Percentiles rank a stretch among this genome's conserved stretches.
Evolutionary conservation across 306 rosid genomes (phyloP).

Genomic region (Medicago lupulina): DNA sequence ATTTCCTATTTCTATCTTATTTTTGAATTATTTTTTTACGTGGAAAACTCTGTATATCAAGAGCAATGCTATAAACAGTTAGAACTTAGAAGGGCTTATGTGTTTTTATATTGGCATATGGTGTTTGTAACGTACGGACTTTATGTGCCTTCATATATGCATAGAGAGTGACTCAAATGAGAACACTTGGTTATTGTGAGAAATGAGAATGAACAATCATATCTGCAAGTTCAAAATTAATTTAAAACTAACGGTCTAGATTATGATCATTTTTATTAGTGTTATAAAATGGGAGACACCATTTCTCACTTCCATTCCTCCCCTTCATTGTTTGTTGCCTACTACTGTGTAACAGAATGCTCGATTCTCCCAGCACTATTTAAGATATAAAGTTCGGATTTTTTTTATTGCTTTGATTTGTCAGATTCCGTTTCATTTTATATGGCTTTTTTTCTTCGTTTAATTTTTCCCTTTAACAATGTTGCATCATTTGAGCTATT

Average conservation of each 20-base stretch:
- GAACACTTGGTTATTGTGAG: neutral
- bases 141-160: neutral
- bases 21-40: conserved; percentile 18
- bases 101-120: conserved; percentile 26
- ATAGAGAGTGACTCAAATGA: neutral
- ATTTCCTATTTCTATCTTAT: conserved; percentile 36
- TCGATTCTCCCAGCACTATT: neutral
- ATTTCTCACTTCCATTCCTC: neutral
- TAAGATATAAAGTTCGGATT: neutral
- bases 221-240: neutral
- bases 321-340: neutral
- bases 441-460: neutral
- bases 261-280: neutral
- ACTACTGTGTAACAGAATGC: neutral
- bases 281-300: neutral
- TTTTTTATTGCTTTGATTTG: neutral
- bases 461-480: neutral
- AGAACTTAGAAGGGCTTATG: conserved; percentile 7
- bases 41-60: neutral
- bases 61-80: neutral
- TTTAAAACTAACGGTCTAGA: neutral
- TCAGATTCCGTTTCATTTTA: neutral
- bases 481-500: neutral
- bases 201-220: neutral
- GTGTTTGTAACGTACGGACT: neutral